phyloP scores from a whole-genome alignment of 1,139 yeast genomes.

The Nakaseomyces bracarensis region DNA sequence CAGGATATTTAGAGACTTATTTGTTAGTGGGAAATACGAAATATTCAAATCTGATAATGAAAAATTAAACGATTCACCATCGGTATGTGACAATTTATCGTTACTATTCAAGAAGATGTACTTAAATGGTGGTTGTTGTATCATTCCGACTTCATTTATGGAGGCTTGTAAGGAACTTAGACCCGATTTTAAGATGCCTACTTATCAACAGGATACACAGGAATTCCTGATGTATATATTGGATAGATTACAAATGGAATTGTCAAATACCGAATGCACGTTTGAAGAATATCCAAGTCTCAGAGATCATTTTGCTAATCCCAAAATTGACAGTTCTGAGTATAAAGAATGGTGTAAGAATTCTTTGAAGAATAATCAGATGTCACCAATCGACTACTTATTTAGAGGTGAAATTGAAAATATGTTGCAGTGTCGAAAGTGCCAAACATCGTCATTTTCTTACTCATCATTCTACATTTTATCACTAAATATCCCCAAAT shows the following conservation, averaged over 20 bases:
- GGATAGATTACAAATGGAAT: conserved; percentile 60
- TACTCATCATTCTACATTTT: conserved; percentile 53
- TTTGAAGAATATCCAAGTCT: neutral
- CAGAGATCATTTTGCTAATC: conserved; percentile 31
- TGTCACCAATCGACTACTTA: conserved; percentile 51
- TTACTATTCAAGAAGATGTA: conserved; percentile 39
- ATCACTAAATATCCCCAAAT: conserved; percentile 54
- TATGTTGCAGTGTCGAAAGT: conserved; percentile 48
- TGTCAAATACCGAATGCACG: conserved; percentile 36
- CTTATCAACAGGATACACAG: conserved; percentile 67
- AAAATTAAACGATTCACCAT: conserved; percentile 26
- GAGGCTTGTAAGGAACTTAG: conserved; percentile 43
- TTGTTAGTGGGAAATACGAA: conserved; percentile 37
- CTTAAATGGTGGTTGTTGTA: conserved; percentile 46
- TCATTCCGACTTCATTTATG: conserved; percentile 54
- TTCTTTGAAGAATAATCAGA: conserved; percentile 45
- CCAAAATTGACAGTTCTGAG: conserved; percentile 35
- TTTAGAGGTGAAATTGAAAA: conserved; percentile 61
- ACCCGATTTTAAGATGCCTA: conserved; percentile 56
- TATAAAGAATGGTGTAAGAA: conserved; percentile 51
- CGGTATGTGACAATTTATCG: conserved; percentile 40
- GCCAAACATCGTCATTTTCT: conserved; percentile 48
- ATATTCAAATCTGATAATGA: conserved; percentile 32
- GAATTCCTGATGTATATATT: conserved; percentile 57
- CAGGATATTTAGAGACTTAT: conserved; percentile 36